Base-by-base conservation (phyloP, 352 stramenopile species). In the Globisporangium sylvaticum region DNA sequence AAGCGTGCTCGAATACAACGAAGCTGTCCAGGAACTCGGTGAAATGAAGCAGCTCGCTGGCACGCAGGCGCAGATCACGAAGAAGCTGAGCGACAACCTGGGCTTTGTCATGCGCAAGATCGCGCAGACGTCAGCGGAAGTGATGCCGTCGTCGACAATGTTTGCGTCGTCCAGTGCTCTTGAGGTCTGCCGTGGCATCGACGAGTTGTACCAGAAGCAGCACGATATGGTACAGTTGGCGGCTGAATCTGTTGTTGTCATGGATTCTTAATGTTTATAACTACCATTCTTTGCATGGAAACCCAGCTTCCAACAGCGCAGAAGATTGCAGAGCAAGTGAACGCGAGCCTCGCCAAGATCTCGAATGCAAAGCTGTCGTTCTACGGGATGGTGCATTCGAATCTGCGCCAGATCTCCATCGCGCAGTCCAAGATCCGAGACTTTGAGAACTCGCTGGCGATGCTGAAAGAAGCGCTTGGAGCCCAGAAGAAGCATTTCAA, bases 391-490 rank as follows among this genome's bases (percentile, higher is more conserved):
- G 85, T 96, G 20, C 81, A 90, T 63, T 71, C 68, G 15, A 84
- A 79, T 52, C 39, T 96, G 63, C 81, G 83, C 12, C 79, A 87
- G 68, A 90, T 96, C 44, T 94, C 88, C 1, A 70, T 81, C 0
- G 78, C 75, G n/a, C 88, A 96, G 71, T 94, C 87, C 5, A 89
- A 91, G 63, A 96, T 96, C 60, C 83, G 87, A n/a, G 88, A 95
- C 71, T 96, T 96, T 77, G 88, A 95, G 58, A 91, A 90, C 62
- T 92, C 84, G n/a, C 46, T 96, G 44, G 75, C 78, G 7, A 88
- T 95, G 62, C 88, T 96, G 55, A 87, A 82, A 39, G 88, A 94
- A 53, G 88, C 87, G 18, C 59, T 93, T 59, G 59, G 66, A 31
- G 83, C 76, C 3, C 88, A 96, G 64, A 94, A 95, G 72, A 87